Evolutionary conservation across 164 flowering plant species (phyloP).

Genomic region (Chimonanthus praecox): DNA sequence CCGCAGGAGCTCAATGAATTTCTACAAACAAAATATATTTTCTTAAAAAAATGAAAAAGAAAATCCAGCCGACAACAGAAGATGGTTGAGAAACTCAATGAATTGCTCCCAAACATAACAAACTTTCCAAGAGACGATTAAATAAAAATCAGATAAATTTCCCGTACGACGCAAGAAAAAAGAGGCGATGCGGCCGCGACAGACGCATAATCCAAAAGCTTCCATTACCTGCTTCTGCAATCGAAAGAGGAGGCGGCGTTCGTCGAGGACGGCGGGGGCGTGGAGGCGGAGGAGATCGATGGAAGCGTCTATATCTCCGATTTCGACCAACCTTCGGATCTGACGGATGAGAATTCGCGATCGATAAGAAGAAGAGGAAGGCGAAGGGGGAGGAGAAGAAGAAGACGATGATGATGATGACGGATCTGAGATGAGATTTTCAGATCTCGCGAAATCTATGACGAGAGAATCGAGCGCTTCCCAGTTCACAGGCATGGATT

Average conservation of each 20-base stretch:
- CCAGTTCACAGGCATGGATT: constrained; percentile 81
- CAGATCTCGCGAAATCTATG: constrained; percentile 83
- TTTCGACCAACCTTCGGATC: constrained; percentile 59
- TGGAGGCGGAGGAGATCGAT: constrained; percentile 65
- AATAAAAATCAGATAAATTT: neutral
- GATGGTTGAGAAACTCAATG: neutral
- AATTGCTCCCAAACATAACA: neutral
- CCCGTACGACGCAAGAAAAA: too few relatives aligned
- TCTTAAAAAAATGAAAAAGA: neutral
- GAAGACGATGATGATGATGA: constrained; percentile 12
- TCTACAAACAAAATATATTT: constrained; percentile 28
- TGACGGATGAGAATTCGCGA: constrained; percentile 68
- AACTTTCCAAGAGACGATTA: too few relatives aligned
- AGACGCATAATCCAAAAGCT: too few relatives aligned
- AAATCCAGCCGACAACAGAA: neutral
- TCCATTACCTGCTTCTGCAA: constrained; percentile 76
- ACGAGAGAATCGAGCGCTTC: constrained; percentile 81
- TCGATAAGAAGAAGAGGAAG: constrained; percentile 62
- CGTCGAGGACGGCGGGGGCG: constrained; percentile 72
- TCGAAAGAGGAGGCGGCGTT: constrained; percentile 80
- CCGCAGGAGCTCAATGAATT: constrained; percentile 92
- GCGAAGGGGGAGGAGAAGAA: constrained; percentile 19
- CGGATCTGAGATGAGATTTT: constrained; percentile 30
- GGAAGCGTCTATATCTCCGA: constrained; percentile 75
- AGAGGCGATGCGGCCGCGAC: neutral